Percentiles rank a stretch among this genome's conserved stretches.
Conservation (phyloP, 441 rosid species). For the Cnidoscolus chayamansa region DNA sequence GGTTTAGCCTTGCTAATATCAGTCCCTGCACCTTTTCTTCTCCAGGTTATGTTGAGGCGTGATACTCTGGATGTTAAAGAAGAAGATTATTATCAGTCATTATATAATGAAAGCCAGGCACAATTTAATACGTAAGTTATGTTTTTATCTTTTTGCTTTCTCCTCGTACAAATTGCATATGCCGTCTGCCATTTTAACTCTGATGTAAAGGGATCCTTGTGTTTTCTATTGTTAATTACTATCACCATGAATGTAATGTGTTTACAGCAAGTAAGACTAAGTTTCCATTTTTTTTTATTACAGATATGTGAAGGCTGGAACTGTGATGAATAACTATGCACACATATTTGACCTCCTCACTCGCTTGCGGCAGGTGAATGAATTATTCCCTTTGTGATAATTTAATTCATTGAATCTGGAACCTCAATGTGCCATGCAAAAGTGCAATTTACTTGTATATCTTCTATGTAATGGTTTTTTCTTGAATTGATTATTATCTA, state of each 20-base stretch:
- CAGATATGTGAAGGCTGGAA: constrained; percentile 85
- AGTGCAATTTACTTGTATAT: not conserved
- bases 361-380: constrained; percentile 84
- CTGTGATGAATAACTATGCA: constrained; percentile 85
- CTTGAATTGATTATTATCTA: not conserved
- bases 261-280: not conserved
- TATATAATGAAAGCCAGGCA: constrained; percentile 80
- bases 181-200: not conserved
- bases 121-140: constrained; percentile 77
- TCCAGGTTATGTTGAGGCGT: constrained; percentile 75
- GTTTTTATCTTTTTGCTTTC: constrained; percentile 22
- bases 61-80: constrained; percentile 79
- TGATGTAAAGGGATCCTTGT: not conserved
- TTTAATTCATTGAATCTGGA: not conserved
- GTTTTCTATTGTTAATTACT: not conserved
- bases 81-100: constrained; percentile 78
- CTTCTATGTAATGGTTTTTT: not conserved
- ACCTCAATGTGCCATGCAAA: not conserved
- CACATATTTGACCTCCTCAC: constrained; percentile 94
- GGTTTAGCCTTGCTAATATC: constrained; percentile 17
- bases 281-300: constrained; percentile 21
- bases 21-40: constrained; percentile 10
- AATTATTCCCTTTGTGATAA: not conserved
- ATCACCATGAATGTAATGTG: not conserved
- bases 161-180: not conserved